phyloP scores from a whole-genome alignment of 2,329 filamentous ascomycete genomes.

The Fusarium staphyleae region DNA sequence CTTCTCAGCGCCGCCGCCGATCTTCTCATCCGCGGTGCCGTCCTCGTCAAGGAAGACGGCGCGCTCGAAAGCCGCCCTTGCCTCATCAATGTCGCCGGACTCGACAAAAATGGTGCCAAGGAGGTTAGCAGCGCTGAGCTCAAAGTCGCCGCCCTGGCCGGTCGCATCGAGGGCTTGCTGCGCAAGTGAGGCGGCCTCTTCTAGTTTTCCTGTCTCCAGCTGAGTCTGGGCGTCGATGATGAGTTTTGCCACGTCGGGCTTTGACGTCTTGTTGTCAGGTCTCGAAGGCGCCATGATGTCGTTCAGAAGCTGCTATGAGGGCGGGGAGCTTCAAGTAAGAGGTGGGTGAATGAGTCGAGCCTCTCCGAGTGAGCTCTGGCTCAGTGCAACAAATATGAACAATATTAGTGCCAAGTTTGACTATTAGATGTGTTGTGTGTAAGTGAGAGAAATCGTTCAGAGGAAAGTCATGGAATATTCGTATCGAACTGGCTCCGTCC shows the following conservation, averaged over 20 bases:
- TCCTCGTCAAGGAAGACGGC: conserved; percentile 80
- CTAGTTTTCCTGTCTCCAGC: conserved; percentile 52
- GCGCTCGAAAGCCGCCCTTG: conserved; percentile 73
- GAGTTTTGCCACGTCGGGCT: conserved; percentile 44
- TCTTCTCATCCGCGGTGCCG: conserved; percentile 71
- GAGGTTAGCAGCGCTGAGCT: conserved; percentile 73
- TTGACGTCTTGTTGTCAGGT: conserved; percentile 48
- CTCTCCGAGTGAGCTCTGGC: background rate
- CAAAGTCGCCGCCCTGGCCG: conserved; percentile 55
- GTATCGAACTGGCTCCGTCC: conserved; percentile 4
- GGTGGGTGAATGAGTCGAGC: background rate
- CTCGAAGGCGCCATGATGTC: conserved; percentile 52
- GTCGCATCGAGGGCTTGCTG: conserved; percentile 53
- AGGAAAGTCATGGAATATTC: background rate
- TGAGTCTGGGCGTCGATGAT: conserved; percentile 52
- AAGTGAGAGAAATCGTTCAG: conserved; percentile 7
- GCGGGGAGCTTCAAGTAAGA: conserved; percentile 13
- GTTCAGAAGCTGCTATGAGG: conserved; percentile 14
- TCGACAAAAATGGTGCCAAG: conserved; percentile 85
- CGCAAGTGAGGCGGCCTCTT: conserved; percentile 51
- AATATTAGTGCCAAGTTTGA: too few relatives aligned
- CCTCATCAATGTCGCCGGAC: conserved; percentile 79
- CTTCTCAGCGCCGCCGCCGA: conserved; percentile 89
- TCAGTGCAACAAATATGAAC: too few relatives aligned
- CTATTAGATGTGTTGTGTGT: too few relatives aligned